Evolutionary conservation across 192 early-diverging fungal genomes (phyloP), one percentile per base, ranked within the genome.

Genomic region (Helicostylum pulchrum): DNA sequence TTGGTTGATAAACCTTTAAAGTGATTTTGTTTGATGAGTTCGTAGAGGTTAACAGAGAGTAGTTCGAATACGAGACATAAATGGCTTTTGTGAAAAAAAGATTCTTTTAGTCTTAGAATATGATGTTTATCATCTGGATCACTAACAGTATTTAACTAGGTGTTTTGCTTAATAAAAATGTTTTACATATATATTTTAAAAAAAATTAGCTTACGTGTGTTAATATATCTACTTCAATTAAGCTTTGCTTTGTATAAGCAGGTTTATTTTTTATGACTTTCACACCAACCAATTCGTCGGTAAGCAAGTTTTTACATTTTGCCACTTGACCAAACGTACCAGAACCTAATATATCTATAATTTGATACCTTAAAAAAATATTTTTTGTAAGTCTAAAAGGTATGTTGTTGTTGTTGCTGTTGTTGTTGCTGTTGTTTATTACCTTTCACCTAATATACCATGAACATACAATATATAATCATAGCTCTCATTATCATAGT

Each of bases 251-350:
- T 77, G 93, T 91, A 78, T 96, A 99, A 10, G 96, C 94, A 3
- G 89, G 84, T 71, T 95, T 96, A 79, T 99, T 99, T 68, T 99
- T 99, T 63, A 99, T 95, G 20, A 99, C 92, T 76, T 99, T 99
- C 48, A 97, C 87, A 23, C 92, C 97, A 17, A 94, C 90, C 30
- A 90, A 69, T 47, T 92, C 89, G 74, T 88, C 86, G 5, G 94
- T 96, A 70, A 87, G 90, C 50, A 92, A 71, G 66, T 98, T 93
- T 55, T 86, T 86, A 69, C 95, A 98, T 72, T 93, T 95, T 21
- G 91, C 94, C 3, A 99, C 97, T 73, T 99, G 97, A 3, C 97
- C 97, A 85, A 99, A 99, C 2, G 97, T 98, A 45, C 97, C 97
- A 76, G 88, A 87, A 12, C 97, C 97, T 9, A 99, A 79, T 36